phyloP scores from a whole-genome alignment of 1,284 basidiomycete species.

The Tylopilus orsonianus region DNA sequence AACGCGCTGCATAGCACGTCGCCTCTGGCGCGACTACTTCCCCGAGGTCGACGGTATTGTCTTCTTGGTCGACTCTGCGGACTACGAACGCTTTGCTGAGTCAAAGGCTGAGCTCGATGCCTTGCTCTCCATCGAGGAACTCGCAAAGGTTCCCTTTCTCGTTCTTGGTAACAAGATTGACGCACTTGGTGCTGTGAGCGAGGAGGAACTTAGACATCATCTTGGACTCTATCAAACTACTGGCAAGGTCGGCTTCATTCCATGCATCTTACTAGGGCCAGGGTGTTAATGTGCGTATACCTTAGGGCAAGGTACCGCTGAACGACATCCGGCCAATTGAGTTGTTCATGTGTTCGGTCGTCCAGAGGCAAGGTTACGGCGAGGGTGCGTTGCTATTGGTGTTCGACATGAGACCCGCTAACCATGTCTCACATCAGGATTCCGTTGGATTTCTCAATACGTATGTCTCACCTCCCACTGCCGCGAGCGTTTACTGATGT shows the following conservation, averaged over 20 bases:
- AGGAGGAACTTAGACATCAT: slow-evolving; percentile 95
- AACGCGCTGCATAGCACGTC: slow-evolving; percentile 67
- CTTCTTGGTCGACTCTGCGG: slow-evolving; percentile 97
- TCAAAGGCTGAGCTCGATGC: slow-evolving; percentile 97
- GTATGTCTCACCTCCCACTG: slow-evolving; percentile 41
- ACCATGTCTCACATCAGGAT: slow-evolving; percentile 49
- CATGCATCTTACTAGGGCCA: neutral
- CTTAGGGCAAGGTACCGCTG: slow-evolving; percentile 93
- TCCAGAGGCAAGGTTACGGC: slow-evolving; percentile 98
- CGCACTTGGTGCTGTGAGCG: slow-evolving; percentile 94
- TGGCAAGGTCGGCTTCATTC: slow-evolving; percentile 74
- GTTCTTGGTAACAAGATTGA: slow-evolving; percentile 99
- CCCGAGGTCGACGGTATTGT: slow-evolving; percentile 99
- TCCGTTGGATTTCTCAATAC: slow-evolving; percentile 99
- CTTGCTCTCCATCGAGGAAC: slow-evolving; percentile 91
- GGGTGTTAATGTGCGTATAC: slow-evolving; percentile 5
- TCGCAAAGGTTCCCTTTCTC: slow-evolving; percentile 96
- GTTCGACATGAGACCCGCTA: neutral
- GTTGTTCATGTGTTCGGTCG: slow-evolving; percentile 99
- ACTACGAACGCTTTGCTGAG: slow-evolving; percentile 94
- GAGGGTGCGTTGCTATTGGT: slow-evolving; percentile 62
- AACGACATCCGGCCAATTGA: slow-evolving; percentile 98
- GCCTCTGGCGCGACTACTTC: slow-evolving; percentile 99
- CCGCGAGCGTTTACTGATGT: slow-evolving; percentile 13
- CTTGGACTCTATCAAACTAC: slow-evolving; percentile 98